A percentile compares a stretch with the other conserved stretches of the same genome.
phyloP scores from a whole-genome alignment of 169 alveolate species.

The Miamiensis avidus region DNA sequence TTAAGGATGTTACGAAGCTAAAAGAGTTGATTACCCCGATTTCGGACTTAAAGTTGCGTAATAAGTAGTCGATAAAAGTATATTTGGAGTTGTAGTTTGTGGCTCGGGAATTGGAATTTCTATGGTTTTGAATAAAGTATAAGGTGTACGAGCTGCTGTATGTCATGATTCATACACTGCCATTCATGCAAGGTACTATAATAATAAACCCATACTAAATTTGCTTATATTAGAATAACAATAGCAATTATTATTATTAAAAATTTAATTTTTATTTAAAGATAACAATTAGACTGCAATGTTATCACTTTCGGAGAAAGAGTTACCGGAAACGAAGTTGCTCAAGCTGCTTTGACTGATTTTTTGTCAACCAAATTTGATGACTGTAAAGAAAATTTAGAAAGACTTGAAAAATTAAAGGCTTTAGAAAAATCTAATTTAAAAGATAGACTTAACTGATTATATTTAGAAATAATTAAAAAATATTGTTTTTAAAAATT shows the following conservation, averaged over 20 bases:
- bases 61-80: slow-evolving; percentile 27
- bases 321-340: slow-evolving; percentile 57
- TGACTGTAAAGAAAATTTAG: neutral
- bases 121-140: slow-evolving; percentile 58
- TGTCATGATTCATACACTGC: slow-evolving; percentile 69
- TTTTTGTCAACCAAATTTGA: slow-evolving; percentile 42
- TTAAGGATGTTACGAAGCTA: slow-evolving; percentile 38
- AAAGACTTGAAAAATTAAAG: neutral
- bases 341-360: slow-evolving; percentile 20
- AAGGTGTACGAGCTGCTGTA: slow-evolving; percentile 67
- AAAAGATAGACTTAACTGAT: neutral
- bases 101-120: slow-evolving; percentile 75
- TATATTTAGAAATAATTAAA: no score
- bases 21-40: slow-evolving; percentile 57
- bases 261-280: no score
- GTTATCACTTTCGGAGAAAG: slow-evolving; percentile 66
- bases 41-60: slow-evolving; percentile 44
- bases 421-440: neutral
- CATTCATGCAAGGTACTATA: slow-evolving; percentile 17
- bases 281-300: slow-evolving; percentile 44
- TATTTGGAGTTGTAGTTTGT: slow-evolving; percentile 54
- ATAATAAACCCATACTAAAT: no score
- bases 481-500: no score
- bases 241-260: no score
- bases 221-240: no score